Conservation (phyloP, 2,329 filamentous ascomycete genomes). For the Lecanosticta acicola region DNA sequence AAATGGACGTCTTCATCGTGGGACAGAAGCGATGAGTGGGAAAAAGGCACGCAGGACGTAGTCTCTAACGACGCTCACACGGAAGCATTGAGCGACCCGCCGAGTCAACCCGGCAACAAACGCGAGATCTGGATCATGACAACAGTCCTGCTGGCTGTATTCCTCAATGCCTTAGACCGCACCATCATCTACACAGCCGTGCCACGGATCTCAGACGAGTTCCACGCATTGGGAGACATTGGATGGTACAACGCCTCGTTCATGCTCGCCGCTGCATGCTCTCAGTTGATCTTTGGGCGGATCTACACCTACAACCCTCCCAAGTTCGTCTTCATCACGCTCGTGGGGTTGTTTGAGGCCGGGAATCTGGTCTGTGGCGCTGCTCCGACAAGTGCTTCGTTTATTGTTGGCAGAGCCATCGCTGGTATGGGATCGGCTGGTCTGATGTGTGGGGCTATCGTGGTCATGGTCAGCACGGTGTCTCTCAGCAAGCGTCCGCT, state of each 20-base stretch:
- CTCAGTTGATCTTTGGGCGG: conserved; percentile 41
- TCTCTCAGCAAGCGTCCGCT: conserved; percentile 30
- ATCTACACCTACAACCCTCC: conserved; percentile 40
- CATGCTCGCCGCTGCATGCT: conserved; percentile 37
- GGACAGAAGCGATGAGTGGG: no score
- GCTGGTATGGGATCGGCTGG: conserved; percentile 51
- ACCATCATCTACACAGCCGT: conserved; percentile 30
- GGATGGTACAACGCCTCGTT: conserved; percentile 31
- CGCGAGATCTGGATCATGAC: no score
- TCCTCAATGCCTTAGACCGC: conserved; percentile 2
- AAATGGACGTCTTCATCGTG: no score
- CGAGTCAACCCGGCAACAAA: no score
- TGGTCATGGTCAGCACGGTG: conserved; percentile 16
- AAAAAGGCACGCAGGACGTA: no score
- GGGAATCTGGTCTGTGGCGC: conserved; percentile 46
- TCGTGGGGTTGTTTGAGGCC: conserved; percentile 47
- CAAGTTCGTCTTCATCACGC: conserved; percentile 44
- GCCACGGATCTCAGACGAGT: conserved; percentile 33
- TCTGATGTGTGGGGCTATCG: conserved; percentile 39
- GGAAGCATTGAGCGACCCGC: no score
- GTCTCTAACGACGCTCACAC: no score
- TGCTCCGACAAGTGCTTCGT: conserved; percentile 42
- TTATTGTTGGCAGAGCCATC: conserved; percentile 49
- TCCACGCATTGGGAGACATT: conserved; percentile 32
- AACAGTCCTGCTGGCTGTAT: no score